phyloP scores from a whole-genome alignment of 1,284 basidiomycete species.

The Taiwanofungus camphoratus region DNA sequence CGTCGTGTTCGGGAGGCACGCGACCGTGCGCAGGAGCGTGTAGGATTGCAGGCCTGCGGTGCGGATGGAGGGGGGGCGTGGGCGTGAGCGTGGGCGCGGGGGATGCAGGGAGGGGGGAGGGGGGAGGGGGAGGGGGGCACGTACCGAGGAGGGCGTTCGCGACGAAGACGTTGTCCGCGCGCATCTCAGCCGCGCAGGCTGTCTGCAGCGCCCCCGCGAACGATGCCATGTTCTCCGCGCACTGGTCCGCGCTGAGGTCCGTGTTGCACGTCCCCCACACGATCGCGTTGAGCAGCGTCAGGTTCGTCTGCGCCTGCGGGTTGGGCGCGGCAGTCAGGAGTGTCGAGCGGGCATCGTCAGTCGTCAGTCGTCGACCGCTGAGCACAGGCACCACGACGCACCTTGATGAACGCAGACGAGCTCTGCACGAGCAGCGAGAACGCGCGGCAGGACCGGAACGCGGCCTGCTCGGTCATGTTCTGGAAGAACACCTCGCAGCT shows the following conservation, averaged over 20 bases:
- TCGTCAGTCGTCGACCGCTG: neutral
- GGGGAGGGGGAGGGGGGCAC: slow-evolving; percentile 16
- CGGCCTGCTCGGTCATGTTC: slow-evolving; percentile 57
- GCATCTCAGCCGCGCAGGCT: slow-evolving; percentile 50
- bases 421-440: slow-evolving; percentile 64
- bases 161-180: slow-evolving; percentile 42
- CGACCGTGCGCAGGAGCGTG: slow-evolving; percentile 47
- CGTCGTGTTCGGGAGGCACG: slow-evolving; percentile 48
- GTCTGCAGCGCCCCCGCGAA: slow-evolving; percentile 44
- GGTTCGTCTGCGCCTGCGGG: slow-evolving; percentile 56
- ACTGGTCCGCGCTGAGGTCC: slow-evolving; percentile 38
- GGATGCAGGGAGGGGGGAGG: slow-evolving; percentile 5
- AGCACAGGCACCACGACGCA: slow-evolving; percentile 24
- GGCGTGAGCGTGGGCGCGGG: neutral
- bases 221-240: slow-evolving; percentile 56
- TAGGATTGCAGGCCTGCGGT: slow-evolving; percentile 53
- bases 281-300: slow-evolving; percentile 58
- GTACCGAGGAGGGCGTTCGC: slow-evolving; percentile 47
- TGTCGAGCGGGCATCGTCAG: too few relatives aligned
- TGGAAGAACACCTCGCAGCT: slow-evolving; percentile 64
- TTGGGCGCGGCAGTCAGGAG: too few relatives aligned
- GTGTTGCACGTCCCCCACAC: slow-evolving; percentile 78
- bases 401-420: slow-evolving; percentile 54
- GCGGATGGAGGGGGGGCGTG: neutral
- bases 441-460: slow-evolving; percentile 68